Evolutionary conservation across 345 rosid species (phyloP).

Genomic region (Linum lewisii): DNA sequence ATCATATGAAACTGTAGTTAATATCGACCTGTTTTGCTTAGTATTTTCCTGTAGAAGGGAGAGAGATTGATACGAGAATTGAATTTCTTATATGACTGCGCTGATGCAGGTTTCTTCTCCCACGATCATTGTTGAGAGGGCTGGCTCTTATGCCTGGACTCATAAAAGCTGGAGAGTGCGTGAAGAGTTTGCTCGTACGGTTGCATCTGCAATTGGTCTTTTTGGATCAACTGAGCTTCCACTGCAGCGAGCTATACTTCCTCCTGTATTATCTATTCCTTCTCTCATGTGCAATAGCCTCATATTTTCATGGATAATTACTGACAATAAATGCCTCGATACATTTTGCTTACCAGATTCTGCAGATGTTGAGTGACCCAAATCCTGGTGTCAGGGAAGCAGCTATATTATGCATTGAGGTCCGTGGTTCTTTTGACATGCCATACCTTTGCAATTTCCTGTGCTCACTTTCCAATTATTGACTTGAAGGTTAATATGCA

Average conservation of each 20-base stretch:
- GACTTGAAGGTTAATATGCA: neutral
- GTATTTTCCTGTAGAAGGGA: neutral
- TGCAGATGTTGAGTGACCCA: slow-evolving; percentile 85
- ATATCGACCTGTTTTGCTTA: neutral
- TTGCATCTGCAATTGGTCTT: slow-evolving; percentile 84
- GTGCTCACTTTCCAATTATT: neutral
- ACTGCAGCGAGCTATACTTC: slow-evolving; percentile 91
- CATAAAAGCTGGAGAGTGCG: slow-evolving; percentile 97
- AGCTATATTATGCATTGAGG: slow-evolving; percentile 91
- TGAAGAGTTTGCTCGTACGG: slow-evolving; percentile 93
- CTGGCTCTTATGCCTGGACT: slow-evolving; percentile 93
- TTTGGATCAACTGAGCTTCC: slow-evolving; percentile 92
- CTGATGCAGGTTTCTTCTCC: slow-evolving; percentile 85
- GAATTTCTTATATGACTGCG: slow-evolving; percentile 7
- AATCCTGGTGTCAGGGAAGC: slow-evolving; percentile 91
- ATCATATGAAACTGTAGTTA: neutral
- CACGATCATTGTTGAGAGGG: slow-evolving; percentile 91
- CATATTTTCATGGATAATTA: neutral
- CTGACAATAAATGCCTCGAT: neutral
- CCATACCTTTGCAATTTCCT: slow-evolving; percentile 1
- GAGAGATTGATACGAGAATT: neutral
- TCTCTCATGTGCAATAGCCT: slow-evolving; percentile 2
- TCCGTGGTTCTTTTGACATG: slow-evolving; percentile 14
- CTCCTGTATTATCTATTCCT: slow-evolving; percentile 47
- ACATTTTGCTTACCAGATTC: slow-evolving; percentile 42